Conservation (phyloP, 2,329 filamentous ascomycete species). For the Zelopaecilomyces penicillatus region DNA sequence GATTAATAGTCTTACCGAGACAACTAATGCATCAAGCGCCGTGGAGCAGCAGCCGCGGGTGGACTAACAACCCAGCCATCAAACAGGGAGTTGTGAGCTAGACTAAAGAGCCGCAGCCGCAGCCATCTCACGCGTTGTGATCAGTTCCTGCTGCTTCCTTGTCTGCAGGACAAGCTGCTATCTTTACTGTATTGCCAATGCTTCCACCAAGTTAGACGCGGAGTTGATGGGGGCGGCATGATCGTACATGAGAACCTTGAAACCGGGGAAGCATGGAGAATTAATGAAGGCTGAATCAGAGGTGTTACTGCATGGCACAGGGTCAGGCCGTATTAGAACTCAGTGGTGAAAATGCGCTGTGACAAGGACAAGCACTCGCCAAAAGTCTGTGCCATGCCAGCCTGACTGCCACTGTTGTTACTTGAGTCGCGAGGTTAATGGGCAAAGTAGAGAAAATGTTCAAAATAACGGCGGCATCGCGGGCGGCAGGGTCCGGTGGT, state of each 20-base stretch:
- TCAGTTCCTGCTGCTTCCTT: slow-evolving; percentile 2
- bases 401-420: not conserved
- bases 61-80: too few species aligned
- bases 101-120: slow-evolving; percentile 6
- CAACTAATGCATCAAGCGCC: too few species aligned
- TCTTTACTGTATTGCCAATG: not conserved
- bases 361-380: not conserved
- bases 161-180: slow-evolving; percentile 2
- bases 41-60: too few species aligned
- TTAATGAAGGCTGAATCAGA: too few species aligned
- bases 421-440: too few species aligned
- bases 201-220: not conserved
- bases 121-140: slow-evolving; percentile 4
- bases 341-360: not conserved
- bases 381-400: not conserved
- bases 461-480: too few species aligned
- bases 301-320: too few species aligned
- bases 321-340: too few species aligned
- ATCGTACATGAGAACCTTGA: slow-evolving; percentile 2
- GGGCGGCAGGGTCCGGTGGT: too few species aligned
- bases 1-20: too few species aligned
- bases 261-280: not conserved
- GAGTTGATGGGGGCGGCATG: slow-evolving; percentile 2
- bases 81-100: too few species aligned
- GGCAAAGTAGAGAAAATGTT: too few species aligned